Evolutionary conservation across 1,139 yeast genomes (phyloP).

Genomic region (Kodamaea anthophila): DNA sequence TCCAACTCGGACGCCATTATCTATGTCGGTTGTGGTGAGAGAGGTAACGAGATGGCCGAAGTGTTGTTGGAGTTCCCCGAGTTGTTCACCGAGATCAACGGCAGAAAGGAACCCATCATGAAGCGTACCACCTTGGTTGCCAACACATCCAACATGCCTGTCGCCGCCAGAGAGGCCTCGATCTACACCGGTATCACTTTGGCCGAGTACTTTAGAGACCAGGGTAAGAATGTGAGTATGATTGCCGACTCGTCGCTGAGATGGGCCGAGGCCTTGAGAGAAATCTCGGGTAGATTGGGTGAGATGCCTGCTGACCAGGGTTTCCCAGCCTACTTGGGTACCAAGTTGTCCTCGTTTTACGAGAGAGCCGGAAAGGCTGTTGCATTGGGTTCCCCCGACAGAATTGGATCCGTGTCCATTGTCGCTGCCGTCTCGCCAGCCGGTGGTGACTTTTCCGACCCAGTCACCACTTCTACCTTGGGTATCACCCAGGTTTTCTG

Average conservation of each 20-base stretch:
- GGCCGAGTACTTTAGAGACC: conserved; percentile 99
- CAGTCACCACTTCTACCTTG: conserved; percentile 94
- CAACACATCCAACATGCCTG: conserved; percentile 98
- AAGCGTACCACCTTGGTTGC: conserved; percentile 98
- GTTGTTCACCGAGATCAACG: conserved; percentile 80
- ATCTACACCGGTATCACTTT: conserved; percentile 97
- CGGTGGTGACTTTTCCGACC: conserved; percentile 99
- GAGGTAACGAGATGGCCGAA: conserved; percentile 99
- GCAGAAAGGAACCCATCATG: conserved; percentile 97
- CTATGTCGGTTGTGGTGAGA: conserved; percentile 91
- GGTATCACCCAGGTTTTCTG: conserved; percentile 99
- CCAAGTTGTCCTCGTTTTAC: conserved; percentile 95
- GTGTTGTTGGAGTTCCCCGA: conserved; percentile 99
- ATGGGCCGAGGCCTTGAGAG: conserved; percentile 99
- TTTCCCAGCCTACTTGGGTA: conserved; percentile 99
- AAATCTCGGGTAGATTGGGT: conserved; percentile 98
- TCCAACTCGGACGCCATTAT: conserved; percentile 95
- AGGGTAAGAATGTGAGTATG: conserved; percentile 98
- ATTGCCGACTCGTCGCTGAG: conserved; percentile 99
- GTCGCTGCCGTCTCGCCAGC: conserved; percentile 99
- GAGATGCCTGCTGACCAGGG: conserved; percentile 99
- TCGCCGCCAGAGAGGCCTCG: conserved; percentile 99
- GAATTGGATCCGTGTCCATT: conserved; percentile 94
- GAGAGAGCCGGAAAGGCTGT: conserved; percentile 99
- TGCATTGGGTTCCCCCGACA: conserved; percentile 93